Conservation (phyloP, 768 basidiomycete genomes). For the Cyathus striatus region DNA sequence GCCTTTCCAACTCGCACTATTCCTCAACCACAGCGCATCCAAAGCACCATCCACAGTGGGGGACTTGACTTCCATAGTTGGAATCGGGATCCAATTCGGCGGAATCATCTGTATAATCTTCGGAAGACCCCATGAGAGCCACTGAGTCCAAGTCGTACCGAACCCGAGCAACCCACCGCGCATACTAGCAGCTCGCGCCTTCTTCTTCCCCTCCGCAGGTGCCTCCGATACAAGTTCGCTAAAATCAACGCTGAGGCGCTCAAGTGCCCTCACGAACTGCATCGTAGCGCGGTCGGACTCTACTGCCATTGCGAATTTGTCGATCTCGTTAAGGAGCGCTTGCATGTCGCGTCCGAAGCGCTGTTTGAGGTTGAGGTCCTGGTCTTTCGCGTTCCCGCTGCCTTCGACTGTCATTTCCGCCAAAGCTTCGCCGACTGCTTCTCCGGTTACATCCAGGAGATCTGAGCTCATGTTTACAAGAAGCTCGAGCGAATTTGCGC, state of each 20-base stretch:
- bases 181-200: conserved; percentile 5
- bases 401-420: background rate
- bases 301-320: conserved; percentile 12
- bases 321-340: conserved; percentile 10
- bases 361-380: background rate
- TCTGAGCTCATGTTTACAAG: conserved; percentile 16
- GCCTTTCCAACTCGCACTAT: conserved; percentile 9
- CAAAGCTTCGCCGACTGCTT: conserved; percentile 10
- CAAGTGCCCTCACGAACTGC: conserved; percentile 12
- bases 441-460: conserved; percentile 13
- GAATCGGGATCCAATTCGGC: conserved; percentile 23
- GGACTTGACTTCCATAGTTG: conserved; percentile 31
- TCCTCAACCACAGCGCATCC: conserved; percentile 24
- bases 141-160: conserved; percentile 17
- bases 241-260: conserved; percentile 9
- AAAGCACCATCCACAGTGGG: conserved; percentile 23
- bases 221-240: conserved; percentile 7
- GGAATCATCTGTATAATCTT: conserved; percentile 21
- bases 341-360: conserved; percentile 8
- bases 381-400: background rate
- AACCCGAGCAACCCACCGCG: conserved; percentile 1
- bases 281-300: conserved; percentile 18
- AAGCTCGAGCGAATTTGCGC: conserved; percentile 9
- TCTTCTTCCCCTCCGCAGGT: conserved; percentile 1
- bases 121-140: conserved; percentile 28